These are phyloP conservation scores for Leccinum variicolor DNA, from an alignment of 768 basidiomycete species.

Conservation along the genomic window DNA sequence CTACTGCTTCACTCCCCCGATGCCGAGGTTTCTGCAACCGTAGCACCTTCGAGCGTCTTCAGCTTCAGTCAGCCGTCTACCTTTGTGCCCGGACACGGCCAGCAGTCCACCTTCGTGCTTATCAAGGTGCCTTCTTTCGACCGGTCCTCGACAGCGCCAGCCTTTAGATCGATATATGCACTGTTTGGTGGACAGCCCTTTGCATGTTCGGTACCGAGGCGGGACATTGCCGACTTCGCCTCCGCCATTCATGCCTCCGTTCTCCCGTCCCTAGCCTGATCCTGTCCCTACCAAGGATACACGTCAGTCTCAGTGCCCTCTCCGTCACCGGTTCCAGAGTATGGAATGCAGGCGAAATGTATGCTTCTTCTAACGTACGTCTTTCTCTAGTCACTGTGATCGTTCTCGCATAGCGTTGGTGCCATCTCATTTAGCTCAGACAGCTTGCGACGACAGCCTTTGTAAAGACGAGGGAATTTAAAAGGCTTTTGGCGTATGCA, in stretches of 20 bases:
- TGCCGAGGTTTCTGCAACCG: slow-evolving; percentile 28
- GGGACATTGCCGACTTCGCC: not conserved
- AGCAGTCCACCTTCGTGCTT: slow-evolving; percentile 23
- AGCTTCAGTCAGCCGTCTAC: slow-evolving; percentile 35
- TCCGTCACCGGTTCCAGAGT: slow-evolving; percentile 35
- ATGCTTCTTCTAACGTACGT: slow-evolving; percentile 55
- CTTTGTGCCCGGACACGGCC: slow-evolving; percentile 18
- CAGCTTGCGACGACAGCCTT: slow-evolving; percentile 37
- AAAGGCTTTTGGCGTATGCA: slow-evolving; percentile 37
- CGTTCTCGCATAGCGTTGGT: not conserved
- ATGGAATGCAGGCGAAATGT: slow-evolving; percentile 73
- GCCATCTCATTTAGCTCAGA: slow-evolving; percentile 38
- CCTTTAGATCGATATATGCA: slow-evolving; percentile 10
- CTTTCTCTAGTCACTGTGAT: not conserved
- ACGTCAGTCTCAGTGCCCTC: not conserved
- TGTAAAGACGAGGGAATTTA: slow-evolving; percentile 34
- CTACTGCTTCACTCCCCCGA: slow-evolving; percentile 13
- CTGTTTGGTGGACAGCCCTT: slow-evolving; percentile 12
- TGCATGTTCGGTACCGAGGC: slow-evolving; percentile 4
- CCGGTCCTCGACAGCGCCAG: slow-evolving; percentile 5
- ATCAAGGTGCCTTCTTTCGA: slow-evolving; percentile 23
- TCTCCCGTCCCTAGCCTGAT: slow-evolving; percentile 4
- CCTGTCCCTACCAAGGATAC: not conserved
- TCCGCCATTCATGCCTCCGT: not conserved
- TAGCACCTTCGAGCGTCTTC: slow-evolving; percentile 31